Base-by-base conservation (phyloP, 2,329 filamentous ascomycete species). In the Didymella keratinophila region DNA sequence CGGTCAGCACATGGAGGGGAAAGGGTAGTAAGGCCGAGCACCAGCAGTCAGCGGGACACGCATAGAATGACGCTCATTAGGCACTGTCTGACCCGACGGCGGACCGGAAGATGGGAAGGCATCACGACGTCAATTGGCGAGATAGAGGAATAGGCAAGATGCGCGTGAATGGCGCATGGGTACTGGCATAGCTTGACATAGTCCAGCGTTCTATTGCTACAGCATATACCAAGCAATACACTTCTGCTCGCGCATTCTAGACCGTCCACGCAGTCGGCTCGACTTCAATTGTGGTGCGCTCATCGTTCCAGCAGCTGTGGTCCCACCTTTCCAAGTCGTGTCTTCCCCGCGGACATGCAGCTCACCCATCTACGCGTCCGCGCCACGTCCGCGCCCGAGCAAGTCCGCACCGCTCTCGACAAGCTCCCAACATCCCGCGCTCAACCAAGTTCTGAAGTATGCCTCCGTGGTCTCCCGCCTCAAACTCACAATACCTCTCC, bases 21-120 rank as follows among this genome's bases (percentile, higher is more conserved):
- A 97, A 98, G 81, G 95, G 95, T 14, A 94, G 89, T 69, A 92
- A 91, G 25, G 94, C 94, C 23, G 94, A 94, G 74, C 93, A 97
- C 75, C 90, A 95, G 65, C 72, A 74, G 62, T 60, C 68, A 42
- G 68, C 71, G 45, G 56, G 45, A 46, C 56, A 58, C 41, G 56
- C 56, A 58, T 58, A 54, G 56, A 58, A 58, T 54, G 56, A 58
- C 56, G 45, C 50, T 46, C 32, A 41, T 34, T 54, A 58, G 51
- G 56, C 56, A 58, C 50, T 42, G 56, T 50, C 32, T 58, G 50
- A 58, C 45, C 51, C 36, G 27, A 49, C 36, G 18, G 23, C 21
- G 23, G 23, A 27, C 41, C 11, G 16, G 41, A 20, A 41, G 27
- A 32, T 23, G 36, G 36, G 16, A 20, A 9, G 49, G 37, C 49